Percentiles rank a stretch among this genome's conserved stretches.
Conservation (phyloP, 768 basidiomycete species). For the Tricholoma hemisulphureum region DNA sequence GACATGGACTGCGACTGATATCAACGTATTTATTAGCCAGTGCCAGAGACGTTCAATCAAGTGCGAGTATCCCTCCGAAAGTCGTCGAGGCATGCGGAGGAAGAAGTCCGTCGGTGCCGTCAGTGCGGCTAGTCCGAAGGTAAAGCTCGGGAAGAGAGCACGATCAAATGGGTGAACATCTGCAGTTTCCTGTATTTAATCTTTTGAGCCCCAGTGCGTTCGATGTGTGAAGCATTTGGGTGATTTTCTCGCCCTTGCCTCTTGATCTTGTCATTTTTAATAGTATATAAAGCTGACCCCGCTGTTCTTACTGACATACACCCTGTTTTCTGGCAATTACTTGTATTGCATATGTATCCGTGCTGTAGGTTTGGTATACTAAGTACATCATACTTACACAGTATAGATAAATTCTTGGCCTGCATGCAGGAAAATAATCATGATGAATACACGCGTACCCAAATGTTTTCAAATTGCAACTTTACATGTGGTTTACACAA, state of each 20-base stretch:
- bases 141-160: constrained; percentile 16
- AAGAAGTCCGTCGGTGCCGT: constrained; percentile 33
- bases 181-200: background rate
- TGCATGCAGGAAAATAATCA: no score
- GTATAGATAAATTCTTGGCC: background rate
- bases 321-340: background rate
- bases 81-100: constrained; percentile 66
- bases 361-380: background rate
- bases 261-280: background rate
- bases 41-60: constrained; percentile 66
- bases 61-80: constrained; percentile 72
- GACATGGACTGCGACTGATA: constrained; percentile 1
- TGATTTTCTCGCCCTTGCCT: background rate
- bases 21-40: constrained; percentile 46
- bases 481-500: background rate
- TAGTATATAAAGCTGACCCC: constrained; percentile 1
- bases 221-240: background rate
- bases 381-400: background rate
- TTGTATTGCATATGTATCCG: background rate
- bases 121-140: constrained; percentile 22
- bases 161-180: background rate
- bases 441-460: no score
- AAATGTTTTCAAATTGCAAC: no score
- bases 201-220: background rate
- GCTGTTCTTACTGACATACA: background rate